Evolutionary conservation across 768 basidiomycete species (phyloP), one percentile per base, ranked within the genome.

Genomic region (Hortiboletus flavorubellus): DNA sequence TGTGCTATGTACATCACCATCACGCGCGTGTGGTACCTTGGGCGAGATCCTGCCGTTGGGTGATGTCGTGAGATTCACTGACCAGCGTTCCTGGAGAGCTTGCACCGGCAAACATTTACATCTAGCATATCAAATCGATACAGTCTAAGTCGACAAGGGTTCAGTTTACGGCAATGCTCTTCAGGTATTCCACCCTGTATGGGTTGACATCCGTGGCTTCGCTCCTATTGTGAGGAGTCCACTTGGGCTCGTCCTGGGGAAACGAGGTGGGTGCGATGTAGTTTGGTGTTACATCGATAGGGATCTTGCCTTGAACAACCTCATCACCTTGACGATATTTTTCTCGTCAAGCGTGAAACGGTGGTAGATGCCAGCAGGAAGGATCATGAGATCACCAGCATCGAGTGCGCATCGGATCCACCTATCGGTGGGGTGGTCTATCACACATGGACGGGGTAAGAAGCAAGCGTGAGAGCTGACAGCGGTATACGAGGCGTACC

Each of bases 361-460:
- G 73, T 98, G 95, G 70, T 94, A 97, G 63, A 95, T 93, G 0
- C 93, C 93, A 16, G 91, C 82, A 1, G 95, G 95, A 40, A 98
- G 71, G 50, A 97, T 85, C 49, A 97, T 72, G 46, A 98, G 79
- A 66, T 97, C 95, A 2, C 93, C 91, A 5, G 86, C 80, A 10
- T 76, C 76, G 15, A 95, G 76, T 7, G 82, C 82, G 38, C 93
- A 76, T 53, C 94, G 82, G 62, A 97, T 87, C 95, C 95, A 97
- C 7, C 73, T 72, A 57, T 92, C 81, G 2, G 81, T 76, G 1
- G 81, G 76, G 8, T 80, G 75, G 67, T 91, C 89, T 91, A n/a
- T 50, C 10, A 8, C 5, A n/a, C 14, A 33, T 12, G 8, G 4
- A 21, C 40, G 4, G 5, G 31, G 29, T 48, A 23, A 44, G 52